phyloP scores from a whole-genome alignment of 2,329 filamentous ascomycete species.

The Microascus cirrosus region DNA sequence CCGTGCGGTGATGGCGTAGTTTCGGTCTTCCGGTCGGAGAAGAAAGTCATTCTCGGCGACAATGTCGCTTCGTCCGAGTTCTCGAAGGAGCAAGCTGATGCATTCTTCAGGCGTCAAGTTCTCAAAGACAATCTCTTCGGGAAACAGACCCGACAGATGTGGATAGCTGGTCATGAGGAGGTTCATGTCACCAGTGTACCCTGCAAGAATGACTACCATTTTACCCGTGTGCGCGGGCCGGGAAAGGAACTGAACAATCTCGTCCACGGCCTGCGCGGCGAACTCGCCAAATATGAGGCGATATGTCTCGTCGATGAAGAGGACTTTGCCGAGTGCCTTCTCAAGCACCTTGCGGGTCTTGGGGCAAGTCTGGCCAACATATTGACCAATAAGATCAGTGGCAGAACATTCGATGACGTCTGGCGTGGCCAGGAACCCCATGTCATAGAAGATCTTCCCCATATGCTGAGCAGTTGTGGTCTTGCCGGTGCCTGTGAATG shows the following conservation, averaged over 20 bases:
- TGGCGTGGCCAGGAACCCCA: conserved; percentile 56
- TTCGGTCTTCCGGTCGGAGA: too few relatives aligned
- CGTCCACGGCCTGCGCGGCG: conserved; percentile 44
- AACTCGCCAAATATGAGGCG: conserved; percentile 40
- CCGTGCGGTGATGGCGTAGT: too few relatives aligned
- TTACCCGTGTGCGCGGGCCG: conserved; percentile 47
- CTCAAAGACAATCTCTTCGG: conserved; percentile 47
- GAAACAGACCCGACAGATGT: conserved; percentile 54
- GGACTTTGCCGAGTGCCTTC: conserved; percentile 56
- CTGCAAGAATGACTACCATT: conserved; percentile 57
- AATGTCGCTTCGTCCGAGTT: conserved; percentile 14
- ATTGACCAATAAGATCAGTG: conserved; percentile 56
- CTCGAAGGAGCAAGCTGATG: conserved; percentile 24
- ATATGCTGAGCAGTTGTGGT: conserved; percentile 67
- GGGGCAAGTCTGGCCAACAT: conserved; percentile 55
- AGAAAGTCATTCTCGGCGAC: conserved; percentile 14
- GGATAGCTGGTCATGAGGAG: conserved; percentile 48
- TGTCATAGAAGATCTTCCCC: conserved; percentile 53
- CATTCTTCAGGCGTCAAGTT: conserved; percentile 16
- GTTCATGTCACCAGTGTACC: conserved; percentile 59
- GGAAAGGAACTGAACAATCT: conserved; percentile 38
- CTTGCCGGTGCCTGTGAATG: conserved; percentile 56
- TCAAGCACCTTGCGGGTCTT: conserved; percentile 63
- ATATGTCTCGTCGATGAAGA: conserved; percentile 75
- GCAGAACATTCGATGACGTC: conserved; percentile 66